Conservation (phyloP, 139 green algal species). For the Micractinium sp. region DNA sequence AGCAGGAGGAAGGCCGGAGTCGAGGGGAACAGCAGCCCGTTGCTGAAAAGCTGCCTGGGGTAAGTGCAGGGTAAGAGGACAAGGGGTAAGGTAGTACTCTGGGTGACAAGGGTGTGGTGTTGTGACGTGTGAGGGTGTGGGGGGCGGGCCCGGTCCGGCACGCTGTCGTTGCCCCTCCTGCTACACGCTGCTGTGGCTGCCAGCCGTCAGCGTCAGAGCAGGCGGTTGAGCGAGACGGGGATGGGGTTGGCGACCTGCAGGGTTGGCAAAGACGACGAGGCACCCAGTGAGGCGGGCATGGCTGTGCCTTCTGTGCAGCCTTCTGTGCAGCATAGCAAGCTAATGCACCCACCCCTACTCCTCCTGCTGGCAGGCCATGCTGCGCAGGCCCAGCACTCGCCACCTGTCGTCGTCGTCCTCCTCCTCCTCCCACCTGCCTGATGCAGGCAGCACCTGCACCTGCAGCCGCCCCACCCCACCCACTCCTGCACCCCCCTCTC, state of each 20-base stretch:
- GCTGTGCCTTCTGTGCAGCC: background rate
- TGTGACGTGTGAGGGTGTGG: background rate
- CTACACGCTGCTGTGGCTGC: background rate
- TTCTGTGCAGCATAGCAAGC: background rate
- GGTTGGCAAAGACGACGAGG: background rate
- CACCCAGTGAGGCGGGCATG: background rate
- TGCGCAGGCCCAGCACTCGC: too few species aligned
- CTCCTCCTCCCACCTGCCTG: background rate
- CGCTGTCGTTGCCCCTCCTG: background rate
- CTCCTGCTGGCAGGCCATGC: too few species aligned
- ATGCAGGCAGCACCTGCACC: too few species aligned
- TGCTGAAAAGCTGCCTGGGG: background rate
- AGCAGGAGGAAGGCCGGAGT: background rate
- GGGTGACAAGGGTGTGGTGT: background rate
- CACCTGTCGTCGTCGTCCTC: too few species aligned
- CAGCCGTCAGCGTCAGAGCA: background rate
- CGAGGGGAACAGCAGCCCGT: background rate
- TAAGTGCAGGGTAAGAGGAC: too few species aligned
- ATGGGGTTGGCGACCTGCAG: constrained; percentile 12
- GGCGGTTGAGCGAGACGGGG: constrained; percentile 16
- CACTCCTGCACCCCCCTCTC: background rate
- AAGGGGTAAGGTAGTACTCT: background rate
- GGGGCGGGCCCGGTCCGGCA: background rate
- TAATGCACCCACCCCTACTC: too few species aligned
- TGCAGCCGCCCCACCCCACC: too few species aligned